Base-by-base conservation (phyloP, 2,329 filamentous ascomycete genomes). In the Sporothrix dimorphospora region DNA sequence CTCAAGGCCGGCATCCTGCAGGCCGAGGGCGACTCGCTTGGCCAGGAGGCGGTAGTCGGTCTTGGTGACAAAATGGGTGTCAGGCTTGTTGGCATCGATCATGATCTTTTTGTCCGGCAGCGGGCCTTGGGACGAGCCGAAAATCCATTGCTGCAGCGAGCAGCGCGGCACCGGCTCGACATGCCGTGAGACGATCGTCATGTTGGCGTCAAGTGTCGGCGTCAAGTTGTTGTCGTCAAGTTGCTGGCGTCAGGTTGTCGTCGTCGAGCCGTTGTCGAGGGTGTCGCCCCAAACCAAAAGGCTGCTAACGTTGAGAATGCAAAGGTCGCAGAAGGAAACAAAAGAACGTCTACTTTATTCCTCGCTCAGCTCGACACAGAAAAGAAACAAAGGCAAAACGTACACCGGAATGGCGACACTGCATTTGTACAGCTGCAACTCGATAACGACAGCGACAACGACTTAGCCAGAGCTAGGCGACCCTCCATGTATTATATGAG, bases 1-100 rank as follows among this genome's bases (percentile, higher is more conserved):
- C 74, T 89, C 81, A 21, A 95, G 81, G 0, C 92, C 93, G 19
- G 87, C 85, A 71, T 86, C 85, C 61, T 84, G 84, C 40, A 94
- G 82, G 0, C 93, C 93, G 1, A 89, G 83, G 0, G 92, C 93
- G 45, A 96, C 81, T 16, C 92, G 89, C 79, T 94, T 91, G 45
- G 89, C 86, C 83, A 92, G 91, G 75, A 91, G 83, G 27, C 92
- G 90, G 79, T 91, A 92, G 73, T 87, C 85, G 74, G 85, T 79
- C 51, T 87, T 83, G 4, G 90, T 92, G 51, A 96, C 83, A 75
- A 85, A 89, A 76, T 91, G 89, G 9, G 87, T 90, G 7, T 92
- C 87, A 1, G 93, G 91, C 1, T 86, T 83, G 47, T 88, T 85
- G 9, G 91, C 88, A 76, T 94, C 92, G 69, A 93, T 83, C 76